Base-by-base conservation (phyloP, 1,139 yeast genomes). In the Candida tetrigidarum region DNA sequence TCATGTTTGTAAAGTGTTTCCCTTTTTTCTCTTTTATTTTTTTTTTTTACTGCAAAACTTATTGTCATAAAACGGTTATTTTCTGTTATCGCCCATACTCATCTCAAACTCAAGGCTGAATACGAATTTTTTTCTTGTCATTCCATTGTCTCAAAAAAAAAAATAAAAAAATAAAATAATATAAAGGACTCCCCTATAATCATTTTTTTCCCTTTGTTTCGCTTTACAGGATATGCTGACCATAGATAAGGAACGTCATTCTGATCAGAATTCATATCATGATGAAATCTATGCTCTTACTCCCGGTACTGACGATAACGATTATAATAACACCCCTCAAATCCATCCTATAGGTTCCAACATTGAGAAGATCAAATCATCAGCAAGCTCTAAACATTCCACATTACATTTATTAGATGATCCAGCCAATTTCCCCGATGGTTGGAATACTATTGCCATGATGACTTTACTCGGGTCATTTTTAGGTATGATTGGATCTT, bases 361-460 rank as follows among this genome's bases (percentile, higher is more conserved):
- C 10, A 9, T 34, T 12, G 18, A 18, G 12, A 37, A 28, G 28
- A 14, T 14, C 2, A 37, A 28, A 28, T 19, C 25, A n/a, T 14
- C 35, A 7, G 20, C 30, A 12, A 37, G 32, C 10, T 26, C 39
- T 11, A 16, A 26, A 16, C 39, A 37, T 16, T 26, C 32, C 9
- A 26, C 33, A 12, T 37, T 19, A 25, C 45, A 41, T 27, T 40
- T 44, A 22, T 30, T 52, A 22, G 54, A 52, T 37, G 60, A 60
- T 38, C 63, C 64, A 8, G 44, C 42, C 7, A 44, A 43, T 38
- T 63, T 60, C 34, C 68, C 69, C 2, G 67, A 63, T 30, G 68
- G 68, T 1, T 48, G 47, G 43, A 41, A 48, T 33, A 64, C 63
- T 1, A 33, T 32, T 35, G 48, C 51, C 22, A 64, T 68, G 16